phyloP scores from a whole-genome alignment of 257 asterid species.

The Solanum acaule region DNA sequence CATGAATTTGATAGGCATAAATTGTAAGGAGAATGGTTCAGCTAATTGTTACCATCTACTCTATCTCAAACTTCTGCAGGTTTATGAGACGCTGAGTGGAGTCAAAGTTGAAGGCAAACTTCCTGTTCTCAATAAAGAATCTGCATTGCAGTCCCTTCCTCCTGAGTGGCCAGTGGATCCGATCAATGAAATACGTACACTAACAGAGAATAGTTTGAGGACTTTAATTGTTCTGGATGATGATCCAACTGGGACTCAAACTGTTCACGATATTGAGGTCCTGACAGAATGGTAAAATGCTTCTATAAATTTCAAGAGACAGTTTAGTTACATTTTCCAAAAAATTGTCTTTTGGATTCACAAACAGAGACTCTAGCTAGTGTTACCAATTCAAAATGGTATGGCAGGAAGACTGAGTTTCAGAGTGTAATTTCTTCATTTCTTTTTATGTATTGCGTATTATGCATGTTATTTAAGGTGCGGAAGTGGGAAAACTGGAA shows the following conservation, averaged over 20 bases:
- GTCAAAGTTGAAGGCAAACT: conserved; percentile 80
- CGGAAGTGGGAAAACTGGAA: background rate
- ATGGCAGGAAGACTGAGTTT: background rate
- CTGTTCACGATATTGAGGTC: conserved; percentile 88
- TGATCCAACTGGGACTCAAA: conserved; percentile 99
- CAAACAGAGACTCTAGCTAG: background rate
- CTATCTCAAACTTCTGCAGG: conserved; percentile 31
- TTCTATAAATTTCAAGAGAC: background rate
- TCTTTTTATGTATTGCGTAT: background rate
- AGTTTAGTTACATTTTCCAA: background rate
- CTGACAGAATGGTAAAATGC: conserved; percentile 90
- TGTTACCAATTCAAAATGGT: background rate
- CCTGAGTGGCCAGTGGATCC: conserved; percentile 78
- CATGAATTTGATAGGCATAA: background rate
- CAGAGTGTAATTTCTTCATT: background rate
- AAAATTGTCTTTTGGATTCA: background rate
- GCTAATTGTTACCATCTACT: background rate
- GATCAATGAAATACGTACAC: conserved; percentile 45
- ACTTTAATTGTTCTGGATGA: conserved; percentile 93
- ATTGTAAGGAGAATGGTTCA: background rate
- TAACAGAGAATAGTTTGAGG: conserved; percentile 50
- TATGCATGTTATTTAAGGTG: background rate
- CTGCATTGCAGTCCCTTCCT: conserved; percentile 70
- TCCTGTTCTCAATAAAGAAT: conserved; percentile 56
- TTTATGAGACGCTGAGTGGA: conserved; percentile 90